Evolutionary conservation across 2,329 filamentous ascomycete genomes (phyloP).

Genomic region (Neocatenulostroma microsporum): DNA sequence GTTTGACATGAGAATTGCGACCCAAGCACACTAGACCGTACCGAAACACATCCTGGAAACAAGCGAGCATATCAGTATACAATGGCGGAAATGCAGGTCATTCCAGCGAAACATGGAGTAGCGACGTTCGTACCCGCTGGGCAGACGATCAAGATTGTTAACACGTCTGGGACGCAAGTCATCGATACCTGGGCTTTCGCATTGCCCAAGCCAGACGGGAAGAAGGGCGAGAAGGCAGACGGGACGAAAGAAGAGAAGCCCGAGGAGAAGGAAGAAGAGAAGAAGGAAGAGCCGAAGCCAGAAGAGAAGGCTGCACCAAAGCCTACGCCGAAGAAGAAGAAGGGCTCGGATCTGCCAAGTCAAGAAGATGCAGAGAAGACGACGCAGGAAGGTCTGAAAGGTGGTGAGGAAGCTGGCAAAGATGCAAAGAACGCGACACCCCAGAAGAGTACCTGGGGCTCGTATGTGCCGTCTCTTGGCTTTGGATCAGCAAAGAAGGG

Average conservation of each 20-base stretch:
- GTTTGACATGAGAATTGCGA: too few species aligned
- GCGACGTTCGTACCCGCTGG: constrained; percentile 45
- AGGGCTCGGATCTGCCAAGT: constrained; percentile 22
- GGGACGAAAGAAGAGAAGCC: constrained; percentile 25
- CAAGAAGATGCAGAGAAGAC: constrained; percentile 31
- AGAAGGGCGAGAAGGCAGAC: constrained; percentile 13
- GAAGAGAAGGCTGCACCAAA: constrained; percentile 17
- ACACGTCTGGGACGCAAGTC: constrained; percentile 44
- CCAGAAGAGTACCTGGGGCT: constrained; percentile 26
- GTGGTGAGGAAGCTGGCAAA: constrained; percentile 12
- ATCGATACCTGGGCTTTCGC: constrained; percentile 44
- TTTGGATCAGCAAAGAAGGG: constrained; percentile 18
- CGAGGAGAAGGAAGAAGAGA: constrained; percentile 15
- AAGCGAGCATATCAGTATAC: too few species aligned
- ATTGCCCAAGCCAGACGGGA: constrained; percentile 35
- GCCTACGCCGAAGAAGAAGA: constrained; percentile 19
- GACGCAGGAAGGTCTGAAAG: constrained; percentile 20
- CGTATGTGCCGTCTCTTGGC: constrained; percentile 23
- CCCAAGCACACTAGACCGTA: too few species aligned
- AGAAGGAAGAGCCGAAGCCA: constrained; percentile 15
- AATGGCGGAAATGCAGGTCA: constrained; percentile 32
- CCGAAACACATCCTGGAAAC: too few species aligned
- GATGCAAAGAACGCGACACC: constrained; percentile 12
- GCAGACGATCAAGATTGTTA: constrained; percentile 43
- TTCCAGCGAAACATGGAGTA: constrained; percentile 43